Evolutionary conservation across 1,284 basidiomycete genomes (phyloP).

Genomic region (Tilletia walkeri): DNA sequence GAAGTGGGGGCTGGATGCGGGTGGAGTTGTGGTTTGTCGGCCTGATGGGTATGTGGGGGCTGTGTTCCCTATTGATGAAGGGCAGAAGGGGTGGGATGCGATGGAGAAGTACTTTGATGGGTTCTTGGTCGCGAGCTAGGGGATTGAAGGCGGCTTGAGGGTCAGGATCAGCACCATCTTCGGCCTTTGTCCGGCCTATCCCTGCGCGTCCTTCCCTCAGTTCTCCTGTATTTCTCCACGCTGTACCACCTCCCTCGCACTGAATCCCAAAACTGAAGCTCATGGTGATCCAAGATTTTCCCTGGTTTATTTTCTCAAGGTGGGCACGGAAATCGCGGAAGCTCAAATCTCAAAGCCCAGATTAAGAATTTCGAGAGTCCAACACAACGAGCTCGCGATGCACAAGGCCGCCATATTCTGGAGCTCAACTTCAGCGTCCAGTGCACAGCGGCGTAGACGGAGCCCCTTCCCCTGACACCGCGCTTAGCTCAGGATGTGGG

Average conservation of each 20-base stretch:
- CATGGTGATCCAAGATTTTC: background rate
- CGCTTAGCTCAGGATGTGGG: background rate
- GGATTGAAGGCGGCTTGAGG: background rate
- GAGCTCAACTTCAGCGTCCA: too few relatives aligned
- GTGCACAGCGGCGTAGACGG: too few relatives aligned
- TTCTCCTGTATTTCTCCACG: too few relatives aligned
- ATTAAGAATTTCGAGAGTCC: too few relatives aligned
- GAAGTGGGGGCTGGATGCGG: slow-evolving; percentile 63
- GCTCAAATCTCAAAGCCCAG: too few relatives aligned
- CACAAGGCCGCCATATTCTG: too few relatives aligned
- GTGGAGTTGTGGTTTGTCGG: slow-evolving; percentile 68
- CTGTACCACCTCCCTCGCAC: too few relatives aligned
- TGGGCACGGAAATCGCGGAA: too few relatives aligned
- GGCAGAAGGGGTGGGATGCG: slow-evolving; percentile 56
- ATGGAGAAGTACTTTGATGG: slow-evolving; percentile 63
- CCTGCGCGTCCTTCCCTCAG: background rate
- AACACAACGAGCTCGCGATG: too few relatives aligned
- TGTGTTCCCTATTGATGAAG: slow-evolving; percentile 62
- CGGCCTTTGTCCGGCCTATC: background rate
- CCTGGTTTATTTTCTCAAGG: background rate
- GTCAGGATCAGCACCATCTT: too few relatives aligned
- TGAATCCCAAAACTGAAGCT: too few relatives aligned
- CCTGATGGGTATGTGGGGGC: slow-evolving; percentile 73
- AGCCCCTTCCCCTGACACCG: too few relatives aligned
- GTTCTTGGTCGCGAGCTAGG: slow-evolving; percentile 28